phyloP scores from a whole-genome alignment of 108 stramenopile genomes.

The Nitzschia palea region DNA sequence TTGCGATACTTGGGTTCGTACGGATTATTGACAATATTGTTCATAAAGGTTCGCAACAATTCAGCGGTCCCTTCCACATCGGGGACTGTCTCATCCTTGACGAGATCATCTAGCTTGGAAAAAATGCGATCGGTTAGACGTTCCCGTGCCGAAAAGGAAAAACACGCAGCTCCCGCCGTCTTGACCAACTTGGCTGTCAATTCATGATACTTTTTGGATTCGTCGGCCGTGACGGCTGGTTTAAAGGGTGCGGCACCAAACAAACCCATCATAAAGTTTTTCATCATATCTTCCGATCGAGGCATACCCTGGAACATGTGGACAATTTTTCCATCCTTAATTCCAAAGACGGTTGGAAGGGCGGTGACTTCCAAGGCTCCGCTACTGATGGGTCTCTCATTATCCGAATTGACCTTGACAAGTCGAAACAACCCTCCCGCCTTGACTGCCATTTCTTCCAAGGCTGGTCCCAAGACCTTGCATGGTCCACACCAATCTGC shows the following conservation, averaged over 20 bases:
- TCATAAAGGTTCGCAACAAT: slow-evolving; percentile 63
- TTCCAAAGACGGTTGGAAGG: slow-evolving; percentile 84
- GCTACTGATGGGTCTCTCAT: slow-evolving; percentile 59
- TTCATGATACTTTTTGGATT: slow-evolving; percentile 59
- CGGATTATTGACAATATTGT: slow-evolving; percentile 72
- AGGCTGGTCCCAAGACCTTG: slow-evolving; percentile 75
- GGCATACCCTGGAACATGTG: slow-evolving; percentile 87
- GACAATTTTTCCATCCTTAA: slow-evolving; percentile 77
- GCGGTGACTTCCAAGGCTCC: slow-evolving; percentile 77
- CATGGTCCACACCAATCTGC: slow-evolving; percentile 80
- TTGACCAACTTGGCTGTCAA: slow-evolving; percentile 68
- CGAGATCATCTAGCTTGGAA: slow-evolving; percentile 62
- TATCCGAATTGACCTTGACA: slow-evolving; percentile 87
- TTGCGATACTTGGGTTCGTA: slow-evolving; percentile 67
- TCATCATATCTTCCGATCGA: slow-evolving; percentile 59
- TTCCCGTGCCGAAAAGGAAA: slow-evolving; percentile 80
- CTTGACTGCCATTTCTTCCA: slow-evolving; percentile 85
- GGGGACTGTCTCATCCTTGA: slow-evolving; percentile 50
- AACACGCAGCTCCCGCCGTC: slow-evolving; percentile 63
- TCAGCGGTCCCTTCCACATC: slow-evolving; percentile 75
- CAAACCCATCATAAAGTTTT: slow-evolving; percentile 84
- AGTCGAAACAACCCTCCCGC: slow-evolving; percentile 80
- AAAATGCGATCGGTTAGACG: slow-evolving; percentile 58
- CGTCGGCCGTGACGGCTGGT: slow-evolving; percentile 60
- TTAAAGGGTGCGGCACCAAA: slow-evolving; percentile 59